Conservation (phyloP, 139 green algal species). For the Closterium sp. region DNA sequence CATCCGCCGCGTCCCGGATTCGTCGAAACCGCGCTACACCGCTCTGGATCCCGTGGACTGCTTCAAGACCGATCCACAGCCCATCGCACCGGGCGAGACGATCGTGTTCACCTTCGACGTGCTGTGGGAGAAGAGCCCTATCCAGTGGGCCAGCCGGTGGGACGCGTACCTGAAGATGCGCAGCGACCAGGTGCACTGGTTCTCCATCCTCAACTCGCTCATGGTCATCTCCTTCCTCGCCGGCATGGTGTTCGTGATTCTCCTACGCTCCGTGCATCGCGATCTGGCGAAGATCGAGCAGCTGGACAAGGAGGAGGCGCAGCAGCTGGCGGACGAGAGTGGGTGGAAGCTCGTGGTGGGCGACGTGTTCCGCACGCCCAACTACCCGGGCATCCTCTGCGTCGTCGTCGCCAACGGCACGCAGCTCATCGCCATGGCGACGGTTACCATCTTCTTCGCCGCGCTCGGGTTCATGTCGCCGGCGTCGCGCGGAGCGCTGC, state of each 20-base stretch:
- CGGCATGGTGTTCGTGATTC: constrained; percentile 48
- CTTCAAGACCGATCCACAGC: constrained; percentile 14
- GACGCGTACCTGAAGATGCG: constrained; percentile 94
- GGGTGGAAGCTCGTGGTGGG: constrained; percentile 96
- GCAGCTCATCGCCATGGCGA: constrained; percentile 68
- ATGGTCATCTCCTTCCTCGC: constrained; percentile 93
- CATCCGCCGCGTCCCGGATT: neutral
- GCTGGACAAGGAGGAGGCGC: constrained; percentile 74
- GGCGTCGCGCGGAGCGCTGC: constrained; percentile 79
- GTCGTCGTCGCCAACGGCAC: constrained; percentile 83
- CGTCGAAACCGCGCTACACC: neutral
- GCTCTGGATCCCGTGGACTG: constrained; percentile 16
- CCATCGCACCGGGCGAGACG: constrained; percentile 71
- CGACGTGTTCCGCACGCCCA: constrained; percentile 87
- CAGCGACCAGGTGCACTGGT: constrained; percentile 84
- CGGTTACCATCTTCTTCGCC: constrained; percentile 85
- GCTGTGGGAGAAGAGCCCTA: constrained; percentile 78
- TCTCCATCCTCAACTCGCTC: constrained; percentile 92
- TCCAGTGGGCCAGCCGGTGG: constrained; percentile 88
- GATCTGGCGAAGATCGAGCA: constrained; percentile 91
- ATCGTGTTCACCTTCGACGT: constrained; percentile 90
- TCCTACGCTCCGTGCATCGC: constrained; percentile 74
- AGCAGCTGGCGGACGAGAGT: constrained; percentile 78
- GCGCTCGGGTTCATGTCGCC: constrained; percentile 92
- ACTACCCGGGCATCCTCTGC: constrained; percentile 62